A percentile compares a stretch with the other conserved stretches of the same genome.
phyloP scores from a whole-genome alignment of 2,329 filamentous ascomycete species.

The Aspergillus alliaceus region DNA sequence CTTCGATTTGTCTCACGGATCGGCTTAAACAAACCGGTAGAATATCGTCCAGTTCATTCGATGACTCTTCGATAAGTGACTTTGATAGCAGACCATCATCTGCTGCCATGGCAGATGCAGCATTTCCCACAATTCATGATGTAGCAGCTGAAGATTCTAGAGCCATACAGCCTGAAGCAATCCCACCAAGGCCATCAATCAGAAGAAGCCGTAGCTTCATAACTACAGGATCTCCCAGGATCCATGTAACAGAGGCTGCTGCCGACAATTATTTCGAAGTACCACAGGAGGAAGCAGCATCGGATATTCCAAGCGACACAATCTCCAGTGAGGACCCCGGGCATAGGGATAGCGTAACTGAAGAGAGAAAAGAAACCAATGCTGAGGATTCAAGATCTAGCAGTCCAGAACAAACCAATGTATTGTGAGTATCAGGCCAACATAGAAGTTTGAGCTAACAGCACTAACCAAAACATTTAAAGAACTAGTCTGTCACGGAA shows the following conservation, averaged over 20 bases:
- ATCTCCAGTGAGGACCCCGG: not conserved
- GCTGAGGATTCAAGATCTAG: slow-evolving; percentile 7
- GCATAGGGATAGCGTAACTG: not conserved
- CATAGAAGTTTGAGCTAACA: not conserved
- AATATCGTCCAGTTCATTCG: slow-evolving; percentile 22
- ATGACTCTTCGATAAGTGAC: slow-evolving; percentile 32
- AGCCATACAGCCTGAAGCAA: not conserved
- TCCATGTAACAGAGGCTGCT: slow-evolving; percentile 30
- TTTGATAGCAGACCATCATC: slow-evolving; percentile 29
- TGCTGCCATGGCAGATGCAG: slow-evolving; percentile 4
- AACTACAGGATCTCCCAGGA: slow-evolving; percentile 23
- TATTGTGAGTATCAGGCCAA: not conserved
- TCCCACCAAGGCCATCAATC: slow-evolving; percentile 19
- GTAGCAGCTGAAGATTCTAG: not conserved
- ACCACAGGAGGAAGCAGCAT: slow-evolving; percentile 5
- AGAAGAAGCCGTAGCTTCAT: slow-evolving; percentile 26
- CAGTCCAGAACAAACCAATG: not conserved
- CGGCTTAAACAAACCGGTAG: slow-evolving; percentile 42
- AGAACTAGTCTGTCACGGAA: slow-evolving; percentile 15
- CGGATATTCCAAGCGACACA: not conserved
- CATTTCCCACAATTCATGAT: not conserved
- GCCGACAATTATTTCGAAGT: slow-evolving; percentile 21
- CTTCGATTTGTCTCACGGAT: slow-evolving; percentile 56
- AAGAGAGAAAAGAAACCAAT: not conserved
- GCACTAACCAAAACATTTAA: not conserved